These are phyloP conservation scores for Xylaria sp. DNA, from an alignment of 2,329 filamentous ascomycete genomes.

Conservation along the genomic window DNA sequence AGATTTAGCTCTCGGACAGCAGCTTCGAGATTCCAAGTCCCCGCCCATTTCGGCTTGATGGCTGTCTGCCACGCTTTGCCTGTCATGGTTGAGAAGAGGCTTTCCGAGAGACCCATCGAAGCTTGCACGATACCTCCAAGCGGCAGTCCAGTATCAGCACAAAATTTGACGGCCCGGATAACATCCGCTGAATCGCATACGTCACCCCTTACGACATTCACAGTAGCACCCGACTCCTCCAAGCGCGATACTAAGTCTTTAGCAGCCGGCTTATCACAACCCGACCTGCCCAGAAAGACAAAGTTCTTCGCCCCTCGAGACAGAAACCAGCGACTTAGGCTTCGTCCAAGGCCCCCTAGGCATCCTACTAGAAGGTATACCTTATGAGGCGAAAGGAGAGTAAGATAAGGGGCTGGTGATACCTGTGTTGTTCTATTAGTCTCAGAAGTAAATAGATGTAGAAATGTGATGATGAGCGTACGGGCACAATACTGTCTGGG, in stretches of 20 bases:
- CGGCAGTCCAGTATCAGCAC: background rate
- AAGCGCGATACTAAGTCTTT: constrained; percentile 27
- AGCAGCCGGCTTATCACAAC: constrained; percentile 26
- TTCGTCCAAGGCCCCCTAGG: constrained; percentile 38
- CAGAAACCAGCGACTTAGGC: constrained; percentile 35
- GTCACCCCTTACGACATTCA: constrained; percentile 22
- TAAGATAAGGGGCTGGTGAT: background rate
- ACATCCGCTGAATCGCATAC: constrained; percentile 15
- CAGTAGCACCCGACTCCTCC: background rate
- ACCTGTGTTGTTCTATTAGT: background rate
- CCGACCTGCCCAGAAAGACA: constrained; percentile 41
- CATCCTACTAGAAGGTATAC: constrained; percentile 21
- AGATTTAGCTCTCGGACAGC: too few relatives aligned
- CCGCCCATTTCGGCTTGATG: constrained; percentile 28
- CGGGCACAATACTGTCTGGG: background rate
- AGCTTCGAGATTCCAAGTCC: constrained; percentile 30
- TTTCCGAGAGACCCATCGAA: constrained; percentile 42
- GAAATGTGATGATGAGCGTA: too few relatives aligned
- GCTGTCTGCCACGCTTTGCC: constrained; percentile 28
- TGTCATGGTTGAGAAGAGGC: constrained; percentile 23
- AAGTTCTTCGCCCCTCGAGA: constrained; percentile 38
- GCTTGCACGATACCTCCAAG: constrained; percentile 44
- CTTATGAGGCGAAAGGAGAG: constrained; percentile 1
- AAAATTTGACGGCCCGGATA: background rate
- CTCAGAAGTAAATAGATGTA: too few relatives aligned